Base-by-base conservation (phyloP, 2,329 filamentous ascomycete genomes). In the Huntiella savannae region DNA sequence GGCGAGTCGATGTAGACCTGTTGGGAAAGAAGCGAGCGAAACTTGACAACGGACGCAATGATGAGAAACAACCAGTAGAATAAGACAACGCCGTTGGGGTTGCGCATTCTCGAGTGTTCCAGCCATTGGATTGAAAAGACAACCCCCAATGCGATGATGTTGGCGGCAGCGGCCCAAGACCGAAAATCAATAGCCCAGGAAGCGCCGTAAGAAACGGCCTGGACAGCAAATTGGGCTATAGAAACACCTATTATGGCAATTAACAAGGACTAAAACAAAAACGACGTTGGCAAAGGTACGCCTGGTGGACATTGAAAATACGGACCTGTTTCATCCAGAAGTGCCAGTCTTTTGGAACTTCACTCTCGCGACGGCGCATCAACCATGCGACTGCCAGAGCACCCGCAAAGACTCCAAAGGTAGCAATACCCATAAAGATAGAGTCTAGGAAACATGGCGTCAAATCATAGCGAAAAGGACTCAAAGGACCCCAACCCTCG, bases 381-480 rank as follows among this genome's bases (percentile, higher is more conserved):
- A 96, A 67, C 67, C 83, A 83, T 75, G 79, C 88, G 37, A 93
- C 64, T 28, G 88, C 85, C 40, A 77, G 69, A 5, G 77, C 70
- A 49, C 91, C 91, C 52, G 79, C 71, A 17, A 95, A 47, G 17
- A 95, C 68, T 12, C 88, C 87, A 64, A 80, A 92, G 11, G 69
- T 70, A 6, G 84, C 83, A 22, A 94, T 82, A 1, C 71, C 64
- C 33, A 82, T 75, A 49, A 96, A 75, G 75, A 84, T 87, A 16
- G 93, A 75, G 60, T 98, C 92, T 56, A 96, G 77, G 59, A 98
- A 98, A 67, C 91, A 98, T 36, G 91, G 88, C 12, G 91, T 96
- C 57, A 98, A 86, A 64, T 98, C 91, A 62, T 85, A 95, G 60
- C 88, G 73, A 54, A 77, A 70, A 33, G 79, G 77, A 62, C 86